Evolutionary conservation across 2,329 filamentous ascomycete species (phyloP).

Genomic region (Aspergillus costaricaensis): DNA sequence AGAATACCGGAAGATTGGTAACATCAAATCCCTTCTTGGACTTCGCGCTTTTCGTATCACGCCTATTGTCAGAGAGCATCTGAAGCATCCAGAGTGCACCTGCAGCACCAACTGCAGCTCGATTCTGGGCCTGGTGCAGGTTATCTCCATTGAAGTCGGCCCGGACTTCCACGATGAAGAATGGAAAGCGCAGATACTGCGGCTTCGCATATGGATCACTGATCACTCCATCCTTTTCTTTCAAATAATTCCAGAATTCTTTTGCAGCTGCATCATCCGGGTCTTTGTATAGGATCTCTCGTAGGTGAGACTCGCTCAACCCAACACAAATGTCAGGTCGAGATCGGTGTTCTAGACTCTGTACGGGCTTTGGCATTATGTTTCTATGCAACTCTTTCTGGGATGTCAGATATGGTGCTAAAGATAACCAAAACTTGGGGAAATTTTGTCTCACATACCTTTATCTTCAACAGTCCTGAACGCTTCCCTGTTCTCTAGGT

Average conservation of each 20-base stretch:
- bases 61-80: not conserved
- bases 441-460: no score
- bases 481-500: no score
- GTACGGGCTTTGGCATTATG: no score
- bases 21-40: not conserved
- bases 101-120: not conserved
- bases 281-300: no score
- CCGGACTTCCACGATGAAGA: slow-evolving; percentile 11
- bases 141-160: slow-evolving; percentile 5
- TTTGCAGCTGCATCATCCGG: no score
- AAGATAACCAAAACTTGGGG: no score
- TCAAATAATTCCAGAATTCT: not conserved
- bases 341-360: no score
- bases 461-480: no score
- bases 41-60: not conserved
- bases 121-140: slow-evolving; percentile 2
- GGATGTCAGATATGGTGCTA: no score
- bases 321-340: no score
- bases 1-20: not conserved
- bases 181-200: slow-evolving; percentile 6
- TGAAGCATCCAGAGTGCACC: not conserved
- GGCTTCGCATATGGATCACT: slow-evolving; percentile 1
- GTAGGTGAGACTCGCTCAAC: no score
- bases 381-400: no score
- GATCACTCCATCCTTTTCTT: not conserved